phyloP scores from a whole-genome alignment of 495 filamentous ascomycete genomes.

The Penicillium ochrochloron region DNA sequence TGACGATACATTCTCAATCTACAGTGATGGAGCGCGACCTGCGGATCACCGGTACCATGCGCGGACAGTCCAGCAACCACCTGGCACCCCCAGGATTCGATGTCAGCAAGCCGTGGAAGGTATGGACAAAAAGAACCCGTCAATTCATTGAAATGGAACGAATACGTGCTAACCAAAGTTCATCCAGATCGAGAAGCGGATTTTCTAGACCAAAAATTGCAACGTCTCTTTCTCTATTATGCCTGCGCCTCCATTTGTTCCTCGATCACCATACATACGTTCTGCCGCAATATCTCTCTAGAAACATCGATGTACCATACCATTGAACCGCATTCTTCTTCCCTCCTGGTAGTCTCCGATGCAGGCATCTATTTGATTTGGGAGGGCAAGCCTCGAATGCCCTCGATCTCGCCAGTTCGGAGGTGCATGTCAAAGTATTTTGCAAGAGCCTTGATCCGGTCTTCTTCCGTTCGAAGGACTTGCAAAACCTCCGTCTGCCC shows the following conservation, averaged over 20 bases:
- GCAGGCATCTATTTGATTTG: slow-evolving; percentile 45
- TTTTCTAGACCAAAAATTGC: slow-evolving; percentile 42
- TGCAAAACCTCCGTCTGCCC: slow-evolving; percentile 58
- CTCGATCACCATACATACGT: slow-evolving; percentile 34
- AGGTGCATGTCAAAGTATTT: slow-evolving; percentile 62
- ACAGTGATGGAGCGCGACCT: slow-evolving; percentile 97
- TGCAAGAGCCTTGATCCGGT: slow-evolving; percentile 56
- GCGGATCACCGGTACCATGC: slow-evolving; percentile 79
- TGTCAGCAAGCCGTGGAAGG: slow-evolving; percentile 94
- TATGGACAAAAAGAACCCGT: slow-evolving; percentile 40
- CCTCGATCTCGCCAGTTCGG: slow-evolving; percentile 53
- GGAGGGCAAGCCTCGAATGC: slow-evolving; percentile 53
- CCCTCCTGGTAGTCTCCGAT: slow-evolving; percentile 14
- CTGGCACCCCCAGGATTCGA: slow-evolving; percentile 87
- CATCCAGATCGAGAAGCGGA: slow-evolving; percentile 46
- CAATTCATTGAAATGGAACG: not conserved
- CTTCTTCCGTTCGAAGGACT: slow-evolving; percentile 51
- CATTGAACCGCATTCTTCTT: slow-evolving; percentile 13
- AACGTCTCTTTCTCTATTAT: slow-evolving; percentile 32
- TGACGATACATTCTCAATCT: slow-evolving; percentile 22
- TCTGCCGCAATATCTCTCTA: slow-evolving; percentile 32
- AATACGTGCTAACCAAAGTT: not conserved
- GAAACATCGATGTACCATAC: slow-evolving; percentile 37
- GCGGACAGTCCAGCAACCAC: slow-evolving; percentile 84
- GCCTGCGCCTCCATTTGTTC: slow-evolving; percentile 26